Evolutionary conservation across 2,329 filamentous ascomycete genomes (phyloP).

Genomic region (Lasiodiplodia theobromae): DNA sequence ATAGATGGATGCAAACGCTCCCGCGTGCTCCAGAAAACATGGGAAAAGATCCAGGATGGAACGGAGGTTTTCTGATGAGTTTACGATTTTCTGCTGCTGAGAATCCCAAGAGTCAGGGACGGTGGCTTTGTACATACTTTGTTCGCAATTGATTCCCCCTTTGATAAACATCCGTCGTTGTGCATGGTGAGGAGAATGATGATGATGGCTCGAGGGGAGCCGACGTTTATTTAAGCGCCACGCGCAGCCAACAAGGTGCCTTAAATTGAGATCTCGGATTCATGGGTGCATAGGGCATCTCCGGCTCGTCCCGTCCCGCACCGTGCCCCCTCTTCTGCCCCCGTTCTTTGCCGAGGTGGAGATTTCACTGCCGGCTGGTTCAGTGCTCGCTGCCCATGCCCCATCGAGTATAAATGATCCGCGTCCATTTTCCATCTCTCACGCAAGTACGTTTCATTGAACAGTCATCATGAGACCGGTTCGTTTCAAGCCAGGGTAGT

Average conservation of each 20-base stretch:
- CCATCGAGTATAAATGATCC: too few relatives aligned
- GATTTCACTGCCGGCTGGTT: neutral
- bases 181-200: neutral
- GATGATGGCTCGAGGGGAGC: neutral
- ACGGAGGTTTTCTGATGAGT: constrained; percentile 10
- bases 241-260: constrained; percentile 19
- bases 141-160: constrained; percentile 23
- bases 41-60: constrained; percentile 1
- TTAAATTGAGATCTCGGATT: constrained; percentile 7
- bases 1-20: constrained; percentile 33
- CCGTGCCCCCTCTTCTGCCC: neutral
- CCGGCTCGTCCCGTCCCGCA: constrained; percentile 23
- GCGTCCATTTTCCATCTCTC: neutral
- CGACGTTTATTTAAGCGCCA: constrained; percentile 11
- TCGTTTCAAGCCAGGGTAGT: neutral
- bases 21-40: neutral
- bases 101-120: neutral
- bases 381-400: neutral
- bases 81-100: constrained; percentile 16
- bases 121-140: constrained; percentile 15
- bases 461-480: neutral
- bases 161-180: neutral
- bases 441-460: neutral
- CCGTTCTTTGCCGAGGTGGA: constrained; percentile 18
- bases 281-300: constrained; percentile 14